phyloP scores from a whole-genome alignment of 768 basidiomycete genomes.

The Boletus patriciae region DNA sequence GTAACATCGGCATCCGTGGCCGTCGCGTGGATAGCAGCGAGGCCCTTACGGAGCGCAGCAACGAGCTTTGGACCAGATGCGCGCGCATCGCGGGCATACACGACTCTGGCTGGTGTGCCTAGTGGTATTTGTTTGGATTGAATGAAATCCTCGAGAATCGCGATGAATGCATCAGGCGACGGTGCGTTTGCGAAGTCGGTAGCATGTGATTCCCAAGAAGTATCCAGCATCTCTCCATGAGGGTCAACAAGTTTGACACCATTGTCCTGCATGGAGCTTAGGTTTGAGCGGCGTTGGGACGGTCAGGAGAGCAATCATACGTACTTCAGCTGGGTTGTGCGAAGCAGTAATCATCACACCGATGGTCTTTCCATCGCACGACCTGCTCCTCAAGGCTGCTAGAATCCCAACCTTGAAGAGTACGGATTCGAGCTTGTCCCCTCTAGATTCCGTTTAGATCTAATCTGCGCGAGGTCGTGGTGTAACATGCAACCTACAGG shows the following conservation, averaged over 20 bases:
- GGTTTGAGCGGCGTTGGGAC: not conserved
- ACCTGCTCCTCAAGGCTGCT: constrained; percentile 88
- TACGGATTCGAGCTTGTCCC: constrained; percentile 76
- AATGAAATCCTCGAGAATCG: constrained; percentile 61
- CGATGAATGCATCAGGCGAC: constrained; percentile 70
- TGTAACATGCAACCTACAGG: constrained; percentile 51
- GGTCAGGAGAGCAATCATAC: constrained; percentile 18
- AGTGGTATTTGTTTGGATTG: constrained; percentile 71
- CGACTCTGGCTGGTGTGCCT: constrained; percentile 72
- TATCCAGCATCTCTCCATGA: constrained; percentile 94
- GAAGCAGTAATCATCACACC: constrained; percentile 99
- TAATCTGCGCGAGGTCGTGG: constrained; percentile 4
- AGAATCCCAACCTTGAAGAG: constrained; percentile 91
- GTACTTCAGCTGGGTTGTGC: constrained; percentile 96
- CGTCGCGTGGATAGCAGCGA: constrained; percentile 69
- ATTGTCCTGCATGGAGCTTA: constrained; percentile 68
- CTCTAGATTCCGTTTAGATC: constrained; percentile 44
- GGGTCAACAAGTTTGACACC: constrained; percentile 99
- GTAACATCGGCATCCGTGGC: constrained; percentile 77
- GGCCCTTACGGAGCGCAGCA: constrained; percentile 76
- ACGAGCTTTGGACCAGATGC: constrained; percentile 80
- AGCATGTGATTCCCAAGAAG: constrained; percentile 88
- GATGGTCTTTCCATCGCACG: constrained; percentile 85
- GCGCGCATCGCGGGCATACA: constrained; percentile 93
- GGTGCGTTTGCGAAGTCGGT: constrained; percentile 83